phyloP scores from a whole-genome alignment of 257 asterid genomes.

The Leonotis leonurus region DNA sequence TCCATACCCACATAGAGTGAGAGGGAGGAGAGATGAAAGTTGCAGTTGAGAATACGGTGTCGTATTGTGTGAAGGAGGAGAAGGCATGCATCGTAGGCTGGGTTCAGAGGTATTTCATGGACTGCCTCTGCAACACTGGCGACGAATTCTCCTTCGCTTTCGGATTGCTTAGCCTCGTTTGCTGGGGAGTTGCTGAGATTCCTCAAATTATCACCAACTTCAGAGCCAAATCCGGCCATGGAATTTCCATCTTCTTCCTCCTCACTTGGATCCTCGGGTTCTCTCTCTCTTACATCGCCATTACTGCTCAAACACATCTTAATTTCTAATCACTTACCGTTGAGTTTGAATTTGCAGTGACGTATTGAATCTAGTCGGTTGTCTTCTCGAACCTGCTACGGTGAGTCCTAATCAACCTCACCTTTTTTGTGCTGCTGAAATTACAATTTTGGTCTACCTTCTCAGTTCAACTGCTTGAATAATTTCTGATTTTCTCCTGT shows the following conservation, averaged over 20 bases:
- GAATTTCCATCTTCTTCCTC: conserved; percentile 70
- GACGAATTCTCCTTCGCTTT: conserved; percentile 72
- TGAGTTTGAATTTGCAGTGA: conserved; percentile 65
- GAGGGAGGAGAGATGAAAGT: conserved; percentile 25
- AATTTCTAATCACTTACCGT: too few relatives aligned
- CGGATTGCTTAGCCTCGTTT: conserved; percentile 61
- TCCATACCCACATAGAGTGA: neutral
- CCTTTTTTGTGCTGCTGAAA: too few relatives aligned
- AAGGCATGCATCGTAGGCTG: conserved; percentile 56
- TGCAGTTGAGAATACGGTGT: too few relatives aligned
- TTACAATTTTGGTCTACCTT: too few relatives aligned
- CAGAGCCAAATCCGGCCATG: conserved; percentile 72
- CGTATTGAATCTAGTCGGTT: conserved; percentile 65
- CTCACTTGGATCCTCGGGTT: conserved; percentile 84
- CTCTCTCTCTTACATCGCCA: neutral
- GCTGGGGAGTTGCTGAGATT: conserved; percentile 91
- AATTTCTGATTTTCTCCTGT: too few relatives aligned
- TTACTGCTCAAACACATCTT: too few relatives aligned
- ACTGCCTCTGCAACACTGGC: conserved; percentile 58
- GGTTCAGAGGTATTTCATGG: conserved; percentile 60
- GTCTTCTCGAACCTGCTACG: conserved; percentile 92
- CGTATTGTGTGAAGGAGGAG: conserved; percentile 46
- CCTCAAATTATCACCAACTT: conserved; percentile 87
- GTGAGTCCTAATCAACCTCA: conserved; percentile 28
- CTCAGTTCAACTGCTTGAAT: too few relatives aligned